Percentiles rank a stretch among this genome's conserved stretches.
These are phyloP conservation scores for Pseudonitzschia delicatissima DNA, from an alignment of 108 stramenopile species.

Conservation along the genomic window DNA sequence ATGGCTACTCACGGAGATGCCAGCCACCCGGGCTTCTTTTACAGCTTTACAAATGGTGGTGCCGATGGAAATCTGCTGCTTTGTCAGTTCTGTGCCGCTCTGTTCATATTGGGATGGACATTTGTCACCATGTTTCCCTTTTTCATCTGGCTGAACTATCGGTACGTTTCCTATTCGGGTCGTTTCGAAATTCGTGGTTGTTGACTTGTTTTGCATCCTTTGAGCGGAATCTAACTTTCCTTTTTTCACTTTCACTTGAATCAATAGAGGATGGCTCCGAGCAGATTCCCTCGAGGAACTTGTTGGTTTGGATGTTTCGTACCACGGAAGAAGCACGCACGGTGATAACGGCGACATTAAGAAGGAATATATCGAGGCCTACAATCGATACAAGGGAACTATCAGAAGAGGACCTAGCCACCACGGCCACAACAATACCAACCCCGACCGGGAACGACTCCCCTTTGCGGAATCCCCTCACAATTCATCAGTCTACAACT, in stretches of 20 bases:
- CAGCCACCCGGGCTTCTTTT: slow-evolving; percentile 63
- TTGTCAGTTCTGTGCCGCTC: slow-evolving; percentile 56
- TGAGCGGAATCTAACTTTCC: slow-evolving; percentile 17
- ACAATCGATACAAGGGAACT: slow-evolving; percentile 22
- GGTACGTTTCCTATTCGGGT: too few relatives aligned
- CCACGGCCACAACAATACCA: slow-evolving; percentile 1
- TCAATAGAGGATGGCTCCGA: slow-evolving; percentile 56
- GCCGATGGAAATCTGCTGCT: slow-evolving; percentile 52
- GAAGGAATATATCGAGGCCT: slow-evolving; percentile 43
- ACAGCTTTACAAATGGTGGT: slow-evolving; percentile 40
- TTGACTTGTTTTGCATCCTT: too few relatives aligned
- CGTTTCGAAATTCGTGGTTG: too few relatives aligned
- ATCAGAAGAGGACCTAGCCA: background rate
- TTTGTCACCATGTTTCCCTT: slow-evolving; percentile 59
- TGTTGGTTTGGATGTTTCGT: slow-evolving; percentile 72
- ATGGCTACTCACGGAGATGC: slow-evolving; percentile 29
- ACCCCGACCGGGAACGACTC: slow-evolving; percentile 1
- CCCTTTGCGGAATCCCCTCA: background rate
- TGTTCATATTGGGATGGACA: slow-evolving; percentile 81
- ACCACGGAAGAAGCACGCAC: slow-evolving; percentile 50
- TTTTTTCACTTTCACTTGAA: background rate
- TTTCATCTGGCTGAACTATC: slow-evolving; percentile 46
- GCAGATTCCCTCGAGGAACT: slow-evolving; percentile 76
- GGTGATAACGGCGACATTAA: slow-evolving; percentile 18
- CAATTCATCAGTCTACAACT: background rate